Evolutionary conservation across 1,284 basidiomycete species (phyloP), one percentile per base, ranked within the genome.

Genomic region (Marasmius sp.): DNA sequence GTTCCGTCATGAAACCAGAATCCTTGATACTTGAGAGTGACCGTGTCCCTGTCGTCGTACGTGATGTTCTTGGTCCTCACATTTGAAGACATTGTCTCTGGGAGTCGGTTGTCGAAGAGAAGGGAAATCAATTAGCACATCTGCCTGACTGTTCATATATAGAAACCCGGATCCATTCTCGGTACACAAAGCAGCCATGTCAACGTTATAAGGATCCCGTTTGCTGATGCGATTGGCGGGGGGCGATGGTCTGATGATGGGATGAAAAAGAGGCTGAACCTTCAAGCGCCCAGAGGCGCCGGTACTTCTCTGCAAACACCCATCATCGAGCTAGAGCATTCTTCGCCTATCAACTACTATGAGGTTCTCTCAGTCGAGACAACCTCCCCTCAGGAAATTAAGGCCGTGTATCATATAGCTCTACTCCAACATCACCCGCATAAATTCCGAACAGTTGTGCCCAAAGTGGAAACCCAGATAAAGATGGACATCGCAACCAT

Each of bases 391-490:
- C 63, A 67, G 33, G 83, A 89, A 54, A 81, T 93, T 71, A 93
- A 91, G 72, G 67, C 75, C 12, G 89, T 88, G 7, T 93, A 93
- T 71, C 91, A 87, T 68, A 83, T 80, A 27, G 80, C 81, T 20
- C 81, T 93, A 36, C 78, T 92, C 0, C 76, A 73, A 49, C 77
- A 76, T 49, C 91, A 93, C 66, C 91, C 91, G 0, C 91, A 93
- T 77, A 93, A 92, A 68, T 49, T 16, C 22, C 14, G 20, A 27
- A 6, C 36, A 33, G 36, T 27, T 7, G 7, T 7, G 12, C 16
- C 18, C 18, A 4, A 45, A 33, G 34, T 2, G 11, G 27, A 14
- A 33, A 39, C 38, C 4, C 20, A 1, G 43, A 63, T 61, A 36
- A 39, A 58, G 18, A 63, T 81, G 58, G 80, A 86, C 64, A 81